These are phyloP conservation scores for Tylopilus felleus DNA, from an alignment of 768 basidiomycete genomes.

Conservation along the genomic window DNA sequence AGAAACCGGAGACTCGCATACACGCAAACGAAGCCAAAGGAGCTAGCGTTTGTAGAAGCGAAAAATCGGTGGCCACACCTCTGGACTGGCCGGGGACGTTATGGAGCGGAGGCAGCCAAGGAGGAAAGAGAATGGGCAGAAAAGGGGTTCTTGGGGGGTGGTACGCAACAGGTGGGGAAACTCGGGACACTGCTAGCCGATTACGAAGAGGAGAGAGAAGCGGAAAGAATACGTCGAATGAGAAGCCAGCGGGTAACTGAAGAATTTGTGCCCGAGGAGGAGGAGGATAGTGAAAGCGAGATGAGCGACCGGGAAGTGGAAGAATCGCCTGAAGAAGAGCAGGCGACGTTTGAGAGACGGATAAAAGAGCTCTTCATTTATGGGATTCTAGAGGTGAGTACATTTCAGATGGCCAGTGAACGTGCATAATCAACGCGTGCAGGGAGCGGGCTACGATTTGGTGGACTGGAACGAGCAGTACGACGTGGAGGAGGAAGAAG, in stretches of 20 bases:
- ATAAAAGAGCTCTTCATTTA: conserved; percentile 74
- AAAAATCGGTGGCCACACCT: conserved; percentile 60
- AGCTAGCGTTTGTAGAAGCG: conserved; percentile 53
- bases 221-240: conserved; percentile 51
- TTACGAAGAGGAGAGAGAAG: conserved; percentile 78
- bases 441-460: conserved; percentile 68
- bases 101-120: conserved; percentile 48
- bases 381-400: conserved; percentile 65
- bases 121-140: conserved; percentile 74
- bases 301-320: conserved; percentile 34
- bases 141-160: conserved; percentile 55
- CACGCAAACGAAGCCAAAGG: conserved; percentile 48
- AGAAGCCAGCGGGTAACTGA: conserved; percentile 39
- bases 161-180: conserved; percentile 61
- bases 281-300: conserved; percentile 57
- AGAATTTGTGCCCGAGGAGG: conserved; percentile 58
- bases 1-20: conserved; percentile 73
- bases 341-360: conserved; percentile 51
- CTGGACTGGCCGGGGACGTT: conserved; percentile 56
- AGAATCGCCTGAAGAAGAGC: conserved; percentile 50
- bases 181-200: conserved; percentile 61
- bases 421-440: conserved; percentile 6
- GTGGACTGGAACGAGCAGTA: conserved; percentile 76
- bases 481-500: conserved; percentile 58
- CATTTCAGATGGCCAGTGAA: not conserved